Evolutionary conservation across 345 rosid species (phyloP), one percentile per base, ranked within the genome.

Genomic region (Lumnitzera racemosa): DNA sequence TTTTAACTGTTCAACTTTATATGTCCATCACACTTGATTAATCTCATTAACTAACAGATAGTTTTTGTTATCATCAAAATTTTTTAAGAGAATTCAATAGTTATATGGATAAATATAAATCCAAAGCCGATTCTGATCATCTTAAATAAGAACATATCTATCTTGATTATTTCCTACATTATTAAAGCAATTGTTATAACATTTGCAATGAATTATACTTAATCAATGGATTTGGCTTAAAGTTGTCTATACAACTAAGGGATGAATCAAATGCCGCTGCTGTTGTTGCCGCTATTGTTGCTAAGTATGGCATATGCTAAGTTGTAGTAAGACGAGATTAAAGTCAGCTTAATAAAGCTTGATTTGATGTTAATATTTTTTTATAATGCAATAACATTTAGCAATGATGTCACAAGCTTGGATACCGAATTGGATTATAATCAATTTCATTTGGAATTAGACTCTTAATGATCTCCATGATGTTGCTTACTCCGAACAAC

Each of bases 401-500:
- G 84, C 85, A 2, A 90, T 76, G 1, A 96, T 96, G 54, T 94
- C 99, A 15, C 51, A 77, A 10, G 97, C 97, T 0, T 97, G 85
- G 1, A 80, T 92, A 49, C 90, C 92, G 0, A 97, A 86, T 56
- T 94, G 92, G 72, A 77, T 83, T 31, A 94, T 83, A 61, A 94
- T 90, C 51, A 95, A 79, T 5, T 78, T 78, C 96, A 94, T 90
- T 72, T 13, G 83, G 90, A 52, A 55, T 67, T 8, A 94, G 89
- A 65, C 66, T 49, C 63, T 73, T 83, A 67, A 94, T 88, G 77
- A 84, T 88, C 76, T 90, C 87, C 47, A 84, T 86, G 27, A 90
- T 90, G 65, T 94, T 94, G 65, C 92, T 83, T 11, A 94, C 97
- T 1, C 97, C 97, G 55, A 90, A 94, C 58, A 94, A 80, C 73